Evolutionary conservation across 306 rosid species (phyloP).

Genomic region (Astragalus membranaceus): DNA sequence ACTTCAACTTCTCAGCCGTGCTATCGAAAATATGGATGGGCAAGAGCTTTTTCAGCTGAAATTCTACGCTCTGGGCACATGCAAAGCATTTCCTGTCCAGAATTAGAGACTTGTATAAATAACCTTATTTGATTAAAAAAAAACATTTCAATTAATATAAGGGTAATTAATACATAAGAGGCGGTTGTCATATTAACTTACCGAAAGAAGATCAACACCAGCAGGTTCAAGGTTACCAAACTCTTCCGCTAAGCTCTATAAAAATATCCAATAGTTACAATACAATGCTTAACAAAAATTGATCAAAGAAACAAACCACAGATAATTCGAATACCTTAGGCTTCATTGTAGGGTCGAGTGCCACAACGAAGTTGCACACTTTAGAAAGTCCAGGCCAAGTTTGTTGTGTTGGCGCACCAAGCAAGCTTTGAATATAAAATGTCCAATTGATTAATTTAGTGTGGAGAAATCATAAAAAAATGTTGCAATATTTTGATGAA

Average conservation of each 20-base stretch:
- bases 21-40: neutral
- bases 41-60: slow-evolving; percentile 16
- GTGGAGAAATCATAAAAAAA: neutral
- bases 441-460: neutral
- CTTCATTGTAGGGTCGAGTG: neutral
- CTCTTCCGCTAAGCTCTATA: neutral
- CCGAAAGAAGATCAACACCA: slow-evolving; percentile 16
- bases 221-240: neutral
- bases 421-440: neutral
- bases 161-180: neutral
- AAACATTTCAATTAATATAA: too few relatives aligned
- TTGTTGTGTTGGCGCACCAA: slow-evolving; percentile 16
- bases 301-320: neutral
- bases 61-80: neutral
- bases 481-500: neutral
- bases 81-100: slow-evolving; percentile 20
- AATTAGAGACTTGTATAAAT: neutral
- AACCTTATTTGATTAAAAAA: neutral
- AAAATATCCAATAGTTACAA: too few relatives aligned
- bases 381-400: slow-evolving; percentile 11
- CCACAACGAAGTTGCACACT: neutral
- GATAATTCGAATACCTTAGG: neutral
- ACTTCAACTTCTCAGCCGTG: too few relatives aligned
- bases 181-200: slow-evolving; percentile 4
- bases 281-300: neutral